A percentile compares a stretch with the other conserved stretches of the same genome.
Evolutionary conservation across 805 yeast species (phyloP).

Genomic region (Metschnikowia hibisci): DNA sequence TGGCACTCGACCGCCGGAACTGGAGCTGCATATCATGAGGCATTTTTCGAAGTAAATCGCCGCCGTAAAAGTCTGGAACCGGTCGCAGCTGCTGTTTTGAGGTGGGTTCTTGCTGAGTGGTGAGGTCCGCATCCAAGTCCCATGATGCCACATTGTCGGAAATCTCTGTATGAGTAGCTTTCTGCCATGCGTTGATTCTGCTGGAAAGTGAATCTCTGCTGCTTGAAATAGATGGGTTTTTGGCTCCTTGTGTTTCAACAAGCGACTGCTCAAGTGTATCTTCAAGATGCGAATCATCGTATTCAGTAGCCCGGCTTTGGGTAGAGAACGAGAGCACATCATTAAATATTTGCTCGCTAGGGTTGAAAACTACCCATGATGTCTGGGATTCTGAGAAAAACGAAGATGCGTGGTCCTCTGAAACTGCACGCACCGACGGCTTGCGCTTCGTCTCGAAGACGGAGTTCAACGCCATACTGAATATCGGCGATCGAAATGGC

Average conservation of each 20-base stretch:
- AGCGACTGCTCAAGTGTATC: not conserved
- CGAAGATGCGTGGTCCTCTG: constrained; percentile 13
- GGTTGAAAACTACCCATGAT: constrained; percentile 20
- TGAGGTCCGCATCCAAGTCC: constrained; percentile 19
- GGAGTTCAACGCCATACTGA: constrained; percentile 16
- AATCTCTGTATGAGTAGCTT: constrained; percentile 12
- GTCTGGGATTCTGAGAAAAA: constrained; percentile 19
- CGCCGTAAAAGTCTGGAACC: constrained; percentile 18
- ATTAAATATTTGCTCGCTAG: constrained; percentile 12
- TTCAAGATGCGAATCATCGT: constrained; percentile 5
- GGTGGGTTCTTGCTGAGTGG: constrained; percentile 12
- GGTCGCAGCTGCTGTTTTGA: constrained; percentile 4
- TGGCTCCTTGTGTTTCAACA: not conserved
- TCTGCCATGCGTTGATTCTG: constrained; percentile 18
- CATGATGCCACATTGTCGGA: constrained; percentile 20
- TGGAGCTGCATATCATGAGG: constrained; percentile 12
- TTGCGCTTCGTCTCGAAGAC: constrained; percentile 12
- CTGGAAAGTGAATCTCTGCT: constrained; percentile 10
- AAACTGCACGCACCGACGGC: constrained; percentile 9
- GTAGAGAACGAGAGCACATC: constrained; percentile 19
- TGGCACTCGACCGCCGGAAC: constrained; percentile 13
- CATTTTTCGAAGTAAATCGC: constrained; percentile 14
- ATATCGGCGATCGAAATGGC: not conserved
- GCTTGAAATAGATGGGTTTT: not conserved
- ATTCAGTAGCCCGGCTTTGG: constrained; percentile 14